Percentiles rank a stretch among this genome's conserved stretches.
These are phyloP conservation scores for Globisporangium barbulae DNA, from an alignment of 352 stramenopile genomes.

Conservation along the genomic window DNA sequence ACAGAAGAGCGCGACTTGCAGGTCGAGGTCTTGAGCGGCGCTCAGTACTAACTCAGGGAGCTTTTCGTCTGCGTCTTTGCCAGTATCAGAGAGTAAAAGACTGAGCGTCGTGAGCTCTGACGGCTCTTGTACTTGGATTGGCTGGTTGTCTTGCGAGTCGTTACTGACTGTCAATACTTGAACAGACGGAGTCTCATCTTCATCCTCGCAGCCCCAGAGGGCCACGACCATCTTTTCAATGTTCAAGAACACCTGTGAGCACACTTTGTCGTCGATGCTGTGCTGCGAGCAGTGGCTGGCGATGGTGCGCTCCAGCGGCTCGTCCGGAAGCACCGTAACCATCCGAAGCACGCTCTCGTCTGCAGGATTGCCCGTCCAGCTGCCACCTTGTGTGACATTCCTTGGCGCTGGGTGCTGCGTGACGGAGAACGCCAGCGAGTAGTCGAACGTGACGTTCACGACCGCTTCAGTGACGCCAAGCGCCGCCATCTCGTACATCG, in stretches of 20 bases:
- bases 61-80: conserved; percentile 14
- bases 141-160: neutral
- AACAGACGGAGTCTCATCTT: neutral
- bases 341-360: conserved; percentile 10
- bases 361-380: neutral
- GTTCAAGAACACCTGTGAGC: conserved; percentile 7
- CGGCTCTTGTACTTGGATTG: neutral
- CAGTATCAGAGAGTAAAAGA: conserved; percentile 8
- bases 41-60: conserved; percentile 18
- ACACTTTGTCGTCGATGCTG: conserved; percentile 18
- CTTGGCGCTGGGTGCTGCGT: neutral
- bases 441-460: conserved; percentile 61
- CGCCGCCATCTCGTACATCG: conserved; percentile 43
- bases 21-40: conserved; percentile 24
- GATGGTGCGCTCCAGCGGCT: conserved; percentile 31
- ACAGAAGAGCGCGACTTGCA: conserved; percentile 42
- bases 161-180: neutral
- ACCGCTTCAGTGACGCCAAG: conserved; percentile 39
- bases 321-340: conserved; percentile 34
- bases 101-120: conserved; percentile 11
- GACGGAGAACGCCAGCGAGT: conserved; percentile 42
- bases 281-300: conserved; percentile 26
- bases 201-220: conserved; percentile 49
- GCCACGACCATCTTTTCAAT: conserved; percentile 30
- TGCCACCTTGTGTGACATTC: conserved; percentile 14